phyloP scores from a whole-genome alignment of 2,329 filamentous ascomycete genomes.

The Colletotrichum viniferum region DNA sequence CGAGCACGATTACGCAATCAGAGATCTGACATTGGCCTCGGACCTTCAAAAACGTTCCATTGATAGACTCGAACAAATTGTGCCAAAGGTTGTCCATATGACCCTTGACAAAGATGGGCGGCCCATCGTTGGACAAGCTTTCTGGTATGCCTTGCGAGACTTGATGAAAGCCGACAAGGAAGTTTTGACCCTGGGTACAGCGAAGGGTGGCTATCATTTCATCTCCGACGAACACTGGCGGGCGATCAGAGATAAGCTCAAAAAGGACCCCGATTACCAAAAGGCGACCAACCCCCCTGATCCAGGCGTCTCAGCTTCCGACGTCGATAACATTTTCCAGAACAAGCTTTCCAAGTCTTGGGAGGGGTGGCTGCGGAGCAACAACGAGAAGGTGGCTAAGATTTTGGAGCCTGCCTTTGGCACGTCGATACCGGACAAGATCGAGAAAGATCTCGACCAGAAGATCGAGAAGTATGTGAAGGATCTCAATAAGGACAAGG shows the following conservation, averaged over 20 bases:
- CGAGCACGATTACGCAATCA: slow-evolving; percentile 33
- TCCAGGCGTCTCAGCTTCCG: slow-evolving; percentile 20
- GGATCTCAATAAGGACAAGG: slow-evolving; percentile 35
- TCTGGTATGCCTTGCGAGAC: slow-evolving; percentile 68
- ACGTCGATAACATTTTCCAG: slow-evolving; percentile 32
- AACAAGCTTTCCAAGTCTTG: slow-evolving; percentile 45
- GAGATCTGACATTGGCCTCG: slow-evolving; percentile 30
- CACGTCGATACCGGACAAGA: slow-evolving; percentile 27
- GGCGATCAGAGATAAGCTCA: slow-evolving; percentile 46
- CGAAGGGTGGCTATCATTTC: slow-evolving; percentile 38
- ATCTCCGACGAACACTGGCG: slow-evolving; percentile 53
- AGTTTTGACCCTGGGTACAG: slow-evolving; percentile 51
- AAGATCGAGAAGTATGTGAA: slow-evolving; percentile 40
- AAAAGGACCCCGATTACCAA: slow-evolving; percentile 36
- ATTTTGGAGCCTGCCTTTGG: slow-evolving; percentile 24
- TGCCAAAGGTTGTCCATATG: slow-evolving; percentile 64
- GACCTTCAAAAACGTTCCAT: slow-evolving; percentile 42
- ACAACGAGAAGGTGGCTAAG: slow-evolving; percentile 42
- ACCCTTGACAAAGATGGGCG: slow-evolving; percentile 56
- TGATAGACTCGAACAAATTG: slow-evolving; percentile 47
- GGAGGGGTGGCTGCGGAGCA: slow-evolving; percentile 57
- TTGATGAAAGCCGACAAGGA: slow-evolving; percentile 54
- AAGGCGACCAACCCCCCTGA: slow-evolving; percentile 28
- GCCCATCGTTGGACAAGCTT: slow-evolving; percentile 59
- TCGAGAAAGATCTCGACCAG: slow-evolving; percentile 32